A percentile compares a stretch with the other conserved stretches of the same genome.
Conservation (phyloP, 768 basidiomycete species). For the Mycena venus region DNA sequence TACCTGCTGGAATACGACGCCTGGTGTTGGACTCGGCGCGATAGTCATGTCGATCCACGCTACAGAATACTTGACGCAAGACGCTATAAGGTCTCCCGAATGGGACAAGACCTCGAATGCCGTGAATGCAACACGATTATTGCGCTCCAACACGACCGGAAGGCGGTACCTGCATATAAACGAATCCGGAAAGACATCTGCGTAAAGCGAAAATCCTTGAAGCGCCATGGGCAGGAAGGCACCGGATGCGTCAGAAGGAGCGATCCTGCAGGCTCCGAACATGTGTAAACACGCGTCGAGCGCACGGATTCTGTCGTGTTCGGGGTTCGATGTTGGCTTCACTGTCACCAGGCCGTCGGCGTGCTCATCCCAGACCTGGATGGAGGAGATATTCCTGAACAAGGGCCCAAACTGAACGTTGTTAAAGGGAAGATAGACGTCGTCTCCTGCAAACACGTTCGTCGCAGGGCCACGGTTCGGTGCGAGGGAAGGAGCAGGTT, state of each 20-base stretch:
- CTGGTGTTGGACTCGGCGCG: neutral
- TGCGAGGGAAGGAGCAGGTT: neutral
- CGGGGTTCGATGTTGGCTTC: constrained; percentile 33
- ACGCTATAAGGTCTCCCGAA: constrained; percentile 45
- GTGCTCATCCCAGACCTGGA: constrained; percentile 46
- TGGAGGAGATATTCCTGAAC: constrained; percentile 45
- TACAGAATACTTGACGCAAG: constrained; percentile 50
- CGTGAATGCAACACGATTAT: constrained; percentile 40
- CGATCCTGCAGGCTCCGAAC: constrained; percentile 43
- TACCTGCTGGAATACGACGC: constrained; percentile 7
- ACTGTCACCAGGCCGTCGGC: constrained; percentile 46
- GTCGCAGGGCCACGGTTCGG: neutral
- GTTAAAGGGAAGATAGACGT: constrained; percentile 46
- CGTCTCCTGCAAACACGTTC: neutral
- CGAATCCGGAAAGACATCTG: constrained; percentile 43
- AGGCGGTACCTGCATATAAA: constrained; percentile 51
- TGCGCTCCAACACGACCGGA: constrained; percentile 44
- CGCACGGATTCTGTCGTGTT: constrained; percentile 49
- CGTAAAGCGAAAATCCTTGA: constrained; percentile 42
- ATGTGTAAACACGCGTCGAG: constrained; percentile 52
- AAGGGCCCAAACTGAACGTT: constrained; percentile 50
- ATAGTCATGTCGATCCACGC: constrained; percentile 44
- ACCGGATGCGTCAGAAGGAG: constrained; percentile 38
- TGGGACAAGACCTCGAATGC: constrained; percentile 48
- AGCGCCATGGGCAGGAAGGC: constrained; percentile 50